A percentile compares a stretch with the other conserved stretches of the same genome.
Evolutionary conservation across 345 rosid genomes (phyloP).

Genomic region (Reutealis trisperma): DNA sequence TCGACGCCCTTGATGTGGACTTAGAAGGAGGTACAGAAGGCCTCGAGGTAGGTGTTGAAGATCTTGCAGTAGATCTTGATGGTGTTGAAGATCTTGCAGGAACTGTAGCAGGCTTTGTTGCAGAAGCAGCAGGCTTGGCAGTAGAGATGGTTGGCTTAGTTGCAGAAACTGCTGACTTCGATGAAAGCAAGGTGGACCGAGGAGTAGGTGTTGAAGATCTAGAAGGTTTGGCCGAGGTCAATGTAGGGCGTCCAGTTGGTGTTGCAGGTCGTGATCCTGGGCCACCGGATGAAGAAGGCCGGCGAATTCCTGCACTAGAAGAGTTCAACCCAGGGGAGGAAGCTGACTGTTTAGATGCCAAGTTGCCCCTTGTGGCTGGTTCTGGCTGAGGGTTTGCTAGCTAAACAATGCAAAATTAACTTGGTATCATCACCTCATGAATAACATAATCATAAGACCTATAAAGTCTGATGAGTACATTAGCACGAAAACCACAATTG

Average conservation of each 20-base stretch:
- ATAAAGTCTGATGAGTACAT: background rate
- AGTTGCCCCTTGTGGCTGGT: slow-evolving; percentile 55
- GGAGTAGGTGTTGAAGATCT: slow-evolving; percentile 92
- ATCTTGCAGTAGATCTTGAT: slow-evolving; percentile 72
- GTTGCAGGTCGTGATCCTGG: slow-evolving; percentile 92
- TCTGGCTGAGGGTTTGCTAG: slow-evolving; percentile 72
- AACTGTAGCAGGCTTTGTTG: slow-evolving; percentile 46
- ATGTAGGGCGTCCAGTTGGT: slow-evolving; percentile 74
- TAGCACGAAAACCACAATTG: slow-evolving; percentile 6
- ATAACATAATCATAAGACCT: slow-evolving; percentile 13
- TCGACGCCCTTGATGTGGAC: slow-evolving; percentile 70
- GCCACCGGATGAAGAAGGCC: slow-evolving; percentile 97
- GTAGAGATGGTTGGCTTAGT: slow-evolving; percentile 37
- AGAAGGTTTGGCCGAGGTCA: slow-evolving; percentile 54
- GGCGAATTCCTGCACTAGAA: slow-evolving; percentile 57
- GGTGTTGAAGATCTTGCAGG: slow-evolving; percentile 88
- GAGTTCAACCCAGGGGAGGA: slow-evolving; percentile 76
- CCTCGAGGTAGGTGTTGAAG: slow-evolving; percentile 88
- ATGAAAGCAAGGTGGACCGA: slow-evolving; percentile 63
- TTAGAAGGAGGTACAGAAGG: slow-evolving; percentile 69
- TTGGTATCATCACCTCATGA: slow-evolving; percentile 20
- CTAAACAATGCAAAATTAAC: slow-evolving; percentile 41
- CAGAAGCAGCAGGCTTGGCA: slow-evolving; percentile 39
- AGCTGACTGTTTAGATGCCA: slow-evolving; percentile 59
- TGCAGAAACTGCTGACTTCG: slow-evolving; percentile 47